Percentiles rank a stretch among this genome's conserved stretches.
These are phyloP conservation scores for Karstenula rhodostoma DNA, from an alignment of 2,329 filamentous ascomycete species.

Conservation along the genomic window DNA sequence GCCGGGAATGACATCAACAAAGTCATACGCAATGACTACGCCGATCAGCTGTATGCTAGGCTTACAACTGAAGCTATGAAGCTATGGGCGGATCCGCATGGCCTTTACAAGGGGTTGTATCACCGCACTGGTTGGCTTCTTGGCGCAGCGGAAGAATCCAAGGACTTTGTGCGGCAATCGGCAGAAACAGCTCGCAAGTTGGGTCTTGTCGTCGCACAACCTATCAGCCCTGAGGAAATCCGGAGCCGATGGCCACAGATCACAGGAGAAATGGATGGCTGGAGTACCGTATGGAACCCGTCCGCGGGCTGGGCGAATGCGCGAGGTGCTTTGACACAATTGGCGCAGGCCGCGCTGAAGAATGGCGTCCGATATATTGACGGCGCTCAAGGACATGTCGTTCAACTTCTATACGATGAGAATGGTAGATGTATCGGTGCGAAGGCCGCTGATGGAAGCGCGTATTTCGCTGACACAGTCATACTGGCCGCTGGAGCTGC, in stretches of 20 bases:
- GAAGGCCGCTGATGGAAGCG: conserved; percentile 54
- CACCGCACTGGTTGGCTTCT: conserved; percentile 7
- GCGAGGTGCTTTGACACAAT: conserved; percentile 2
- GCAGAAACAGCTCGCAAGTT: conserved; percentile 8
- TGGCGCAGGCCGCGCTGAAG: conserved; percentile 1
- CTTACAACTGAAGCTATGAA: conserved; percentile 47
- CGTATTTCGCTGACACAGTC: conserved; percentile 59
- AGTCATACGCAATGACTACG: conserved; percentile 65
- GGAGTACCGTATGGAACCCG: conserved; percentile 10
- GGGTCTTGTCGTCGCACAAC: conserved; percentile 6
- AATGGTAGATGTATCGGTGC: conserved; percentile 56
- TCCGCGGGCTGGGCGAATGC: conserved; percentile 11
- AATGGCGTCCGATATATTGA: conserved; percentile 6
- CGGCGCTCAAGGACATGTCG: conserved; percentile 43
- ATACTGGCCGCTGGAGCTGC: conserved; percentile 63
- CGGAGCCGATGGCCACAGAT: conserved; percentile 2
- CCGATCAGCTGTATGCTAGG: conserved; percentile 62
- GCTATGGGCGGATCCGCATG: conserved; percentile 6
- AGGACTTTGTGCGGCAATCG: conserved; percentile 9
- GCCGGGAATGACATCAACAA: conserved; percentile 68
- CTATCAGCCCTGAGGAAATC: background rate
- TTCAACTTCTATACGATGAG: conserved; percentile 41
- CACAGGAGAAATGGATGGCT: conserved; percentile 5
- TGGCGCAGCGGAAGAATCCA: conserved; percentile 3
- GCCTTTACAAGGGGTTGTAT: conserved; percentile 1